Evolutionary conservation across 345 rosid species (phyloP).

Genomic region (Moringa oleifera): DNA sequence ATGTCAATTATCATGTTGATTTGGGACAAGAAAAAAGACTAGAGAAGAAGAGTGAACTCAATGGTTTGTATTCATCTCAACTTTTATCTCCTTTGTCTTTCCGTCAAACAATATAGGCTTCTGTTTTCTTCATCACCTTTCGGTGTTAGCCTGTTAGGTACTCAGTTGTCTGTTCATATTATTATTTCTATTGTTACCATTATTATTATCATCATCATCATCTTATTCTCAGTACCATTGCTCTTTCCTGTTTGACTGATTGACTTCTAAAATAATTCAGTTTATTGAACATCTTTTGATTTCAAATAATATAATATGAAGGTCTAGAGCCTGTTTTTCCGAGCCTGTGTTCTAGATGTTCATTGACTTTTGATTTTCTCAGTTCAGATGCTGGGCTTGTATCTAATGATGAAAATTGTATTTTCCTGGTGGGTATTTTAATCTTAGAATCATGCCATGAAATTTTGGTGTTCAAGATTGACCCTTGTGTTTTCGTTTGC

Average conservation of each 20-base stretch:
- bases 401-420: neutral
- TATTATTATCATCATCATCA: no score
- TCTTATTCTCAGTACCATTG: neutral
- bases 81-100: no score
- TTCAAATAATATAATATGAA: neutral
- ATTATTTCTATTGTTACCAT: neutral
- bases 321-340: no score
- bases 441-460: neutral
- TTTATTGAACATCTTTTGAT: neutral
- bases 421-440: neutral
- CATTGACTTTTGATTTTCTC: no score
- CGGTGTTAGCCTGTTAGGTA: neutral
- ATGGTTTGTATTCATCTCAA: no score
- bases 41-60: no score
- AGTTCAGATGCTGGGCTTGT: no score
- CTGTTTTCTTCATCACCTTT: neutral
- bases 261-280: neutral
- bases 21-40: no score
- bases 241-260: neutral
- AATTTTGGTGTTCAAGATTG: neutral
- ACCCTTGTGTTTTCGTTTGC: neutral
- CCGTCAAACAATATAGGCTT: no score
- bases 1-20: no score
- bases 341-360: no score
- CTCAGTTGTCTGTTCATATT: neutral